Evolutionary conservation across 176 grass and related monocot genomes (phyloP).

Genomic region (Cymbopogon citratus): DNA sequence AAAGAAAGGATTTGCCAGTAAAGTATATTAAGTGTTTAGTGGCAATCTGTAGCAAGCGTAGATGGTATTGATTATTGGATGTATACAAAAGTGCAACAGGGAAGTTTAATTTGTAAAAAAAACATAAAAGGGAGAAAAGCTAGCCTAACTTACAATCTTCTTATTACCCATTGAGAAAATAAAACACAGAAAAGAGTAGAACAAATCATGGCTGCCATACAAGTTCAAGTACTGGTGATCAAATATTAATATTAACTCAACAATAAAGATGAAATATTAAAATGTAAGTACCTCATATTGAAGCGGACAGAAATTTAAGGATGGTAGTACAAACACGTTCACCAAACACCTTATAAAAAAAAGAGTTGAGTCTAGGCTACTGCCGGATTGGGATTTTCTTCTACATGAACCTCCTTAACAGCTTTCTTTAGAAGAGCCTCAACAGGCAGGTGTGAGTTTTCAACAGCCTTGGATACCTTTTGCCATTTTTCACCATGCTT

Average conservation of each 20-base stretch:
- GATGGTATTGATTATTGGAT: neutral
- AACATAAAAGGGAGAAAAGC: neutral
- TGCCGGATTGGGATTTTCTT: conserved; percentile 52
- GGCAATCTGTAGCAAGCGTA: neutral
- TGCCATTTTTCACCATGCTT: conserved; percentile 92
- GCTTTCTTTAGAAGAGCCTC: conserved; percentile 76
- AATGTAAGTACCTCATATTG: neutral
- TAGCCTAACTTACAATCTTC: neutral
- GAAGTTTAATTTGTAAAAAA: neutral
- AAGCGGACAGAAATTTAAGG: neutral
- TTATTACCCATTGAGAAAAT: too few relatives aligned
- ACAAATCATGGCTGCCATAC: neutral
- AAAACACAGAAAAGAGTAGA: neutral
- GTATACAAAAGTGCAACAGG: conserved; percentile 2
- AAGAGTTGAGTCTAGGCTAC: conserved; percentile 29
- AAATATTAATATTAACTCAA: neutral
- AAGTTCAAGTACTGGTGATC: neutral
- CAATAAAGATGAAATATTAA: neutral
- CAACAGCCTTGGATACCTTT: conserved; percentile 66
- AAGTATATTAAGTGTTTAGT: neutral
- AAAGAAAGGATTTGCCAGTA: neutral
- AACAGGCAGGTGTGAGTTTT: conserved; percentile 72
- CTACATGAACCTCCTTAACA: conserved; percentile 57
- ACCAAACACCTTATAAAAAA: conserved; percentile 13
- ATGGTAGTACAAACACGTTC: neutral